A percentile compares a stretch with the other conserved stretches of the same genome.
Evolutionary conservation across 345 rosid genomes (phyloP).

Genomic region (Conringia planisiliqua): DNA sequence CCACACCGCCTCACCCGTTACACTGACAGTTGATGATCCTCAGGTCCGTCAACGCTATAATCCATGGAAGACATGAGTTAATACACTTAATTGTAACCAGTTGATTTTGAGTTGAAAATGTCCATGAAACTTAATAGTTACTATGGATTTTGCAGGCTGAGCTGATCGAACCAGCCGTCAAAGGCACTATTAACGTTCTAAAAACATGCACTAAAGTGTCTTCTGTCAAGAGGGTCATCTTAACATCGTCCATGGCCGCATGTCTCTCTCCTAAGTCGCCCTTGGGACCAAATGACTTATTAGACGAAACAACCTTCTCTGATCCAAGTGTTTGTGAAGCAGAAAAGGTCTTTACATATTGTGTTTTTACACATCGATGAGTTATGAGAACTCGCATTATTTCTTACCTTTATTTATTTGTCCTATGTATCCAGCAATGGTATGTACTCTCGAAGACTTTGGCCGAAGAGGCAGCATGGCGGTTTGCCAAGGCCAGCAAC

Average conservation of each 20-base stretch:
- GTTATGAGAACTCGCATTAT: background rate
- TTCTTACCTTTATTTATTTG: background rate
- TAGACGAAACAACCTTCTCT: constrained; percentile 49
- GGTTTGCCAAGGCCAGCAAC: constrained; percentile 35
- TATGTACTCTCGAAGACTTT: constrained; percentile 41
- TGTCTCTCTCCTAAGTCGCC: constrained; percentile 23
- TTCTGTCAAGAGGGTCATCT: constrained; percentile 44
- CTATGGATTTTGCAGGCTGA: constrained; percentile 19
- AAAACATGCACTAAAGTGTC: constrained; percentile 41
- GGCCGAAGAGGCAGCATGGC: constrained; percentile 50
- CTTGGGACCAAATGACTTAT: constrained; percentile 22
- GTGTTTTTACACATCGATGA: background rate
- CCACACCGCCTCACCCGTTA: constrained; percentile 56
- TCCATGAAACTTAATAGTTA: background rate
- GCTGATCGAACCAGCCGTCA: constrained; percentile 48
- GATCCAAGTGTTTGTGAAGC: constrained; percentile 35
- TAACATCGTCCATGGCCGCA: constrained; percentile 49
- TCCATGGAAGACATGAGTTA: background rate
- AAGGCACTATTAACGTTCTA: constrained; percentile 51
- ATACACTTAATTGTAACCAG: background rate
- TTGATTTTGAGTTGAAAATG: background rate
- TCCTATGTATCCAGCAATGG: constrained; percentile 39
- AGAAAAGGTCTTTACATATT: constrained; percentile 18
- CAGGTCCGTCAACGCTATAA: constrained; percentile 29
- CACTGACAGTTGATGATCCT: constrained; percentile 29